These are phyloP conservation scores for Pleochaeta shiraiana DNA, from an alignment of 2,329 filamentous ascomycete genomes.

Conservation along the genomic window DNA sequence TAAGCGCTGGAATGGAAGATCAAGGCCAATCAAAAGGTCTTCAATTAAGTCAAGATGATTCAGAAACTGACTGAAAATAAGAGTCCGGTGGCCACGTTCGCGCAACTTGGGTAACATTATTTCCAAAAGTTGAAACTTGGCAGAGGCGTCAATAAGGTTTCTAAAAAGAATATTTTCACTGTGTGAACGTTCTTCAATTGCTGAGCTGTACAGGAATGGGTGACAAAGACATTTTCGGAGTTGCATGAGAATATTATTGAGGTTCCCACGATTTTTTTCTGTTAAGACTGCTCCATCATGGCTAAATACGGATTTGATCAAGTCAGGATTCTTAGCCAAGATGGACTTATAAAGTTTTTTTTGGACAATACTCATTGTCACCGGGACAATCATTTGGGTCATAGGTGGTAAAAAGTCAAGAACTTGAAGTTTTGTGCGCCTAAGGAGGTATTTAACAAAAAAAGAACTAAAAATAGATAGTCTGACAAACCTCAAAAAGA, in stretches of 20 bases:
- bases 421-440: slow-evolving; percentile 75
- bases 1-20: slow-evolving; percentile 52
- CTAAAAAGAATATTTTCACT: slow-evolving; percentile 41
- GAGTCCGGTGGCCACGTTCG: slow-evolving; percentile 67
- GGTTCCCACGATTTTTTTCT: slow-evolving; percentile 48
- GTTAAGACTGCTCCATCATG: slow-evolving; percentile 36
- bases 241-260: slow-evolving; percentile 93
- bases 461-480: background rate
- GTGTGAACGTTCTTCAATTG: slow-evolving; percentile 64
- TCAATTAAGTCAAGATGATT: slow-evolving; percentile 75
- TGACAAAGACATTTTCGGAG: slow-evolving; percentile 88
- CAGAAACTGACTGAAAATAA: slow-evolving; percentile 93
- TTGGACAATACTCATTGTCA: slow-evolving; percentile 88
- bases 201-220: slow-evolving; percentile 79
- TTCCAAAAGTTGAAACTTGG: slow-evolving; percentile 68
- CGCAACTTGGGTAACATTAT: slow-evolving; percentile 72
- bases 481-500: slow-evolving; percentile 28
- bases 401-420: slow-evolving; percentile 83
- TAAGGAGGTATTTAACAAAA: slow-evolving; percentile 11
- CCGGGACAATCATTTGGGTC: slow-evolving; percentile 82
- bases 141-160: slow-evolving; percentile 77
- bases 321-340: slow-evolving; percentile 67
- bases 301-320: slow-evolving; percentile 73
- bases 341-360: slow-evolving; percentile 92
- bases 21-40: slow-evolving; percentile 66